Evolutionary conservation across 73 alveolate species (phyloP).

Genomic region (Stentor coeruleus): DNA sequence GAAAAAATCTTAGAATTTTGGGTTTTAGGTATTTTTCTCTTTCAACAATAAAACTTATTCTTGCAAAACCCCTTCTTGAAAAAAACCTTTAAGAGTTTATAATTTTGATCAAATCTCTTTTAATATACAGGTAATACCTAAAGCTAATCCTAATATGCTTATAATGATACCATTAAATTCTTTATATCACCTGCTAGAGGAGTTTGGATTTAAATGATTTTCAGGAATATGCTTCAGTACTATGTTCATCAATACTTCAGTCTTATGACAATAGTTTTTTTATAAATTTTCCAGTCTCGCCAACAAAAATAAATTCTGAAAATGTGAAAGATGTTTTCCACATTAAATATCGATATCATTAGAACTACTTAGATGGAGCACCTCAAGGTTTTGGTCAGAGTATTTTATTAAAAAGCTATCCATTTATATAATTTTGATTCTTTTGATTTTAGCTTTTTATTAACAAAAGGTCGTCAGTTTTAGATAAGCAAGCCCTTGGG

Average conservation of each 20-base stretch:
- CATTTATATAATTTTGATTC: constrained; percentile 32
- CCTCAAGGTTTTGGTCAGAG: not conserved
- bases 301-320: not conserved
- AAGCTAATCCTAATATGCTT: not conserved
- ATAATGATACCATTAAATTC: not conserved
- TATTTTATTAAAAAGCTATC: constrained; percentile 4
- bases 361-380: too few relatives aligned
- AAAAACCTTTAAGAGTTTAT: not conserved
- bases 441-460: constrained; percentile 33
- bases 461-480: too few relatives aligned
- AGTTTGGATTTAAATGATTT: not conserved
- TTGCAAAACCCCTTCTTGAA: not conserved
- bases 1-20: not conserved
- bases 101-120: constrained; percentile 1
- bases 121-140: not conserved
- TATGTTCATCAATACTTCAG: not conserved
- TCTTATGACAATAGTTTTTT: too few relatives aligned
- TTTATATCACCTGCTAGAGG: not conserved
- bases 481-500: too few relatives aligned
- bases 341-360: too few relatives aligned
- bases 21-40: not conserved
- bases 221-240: not conserved
- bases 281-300: not conserved
- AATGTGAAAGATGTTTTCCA: too few relatives aligned
- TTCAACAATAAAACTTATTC: not conserved